Evolutionary conservation across 2,329 filamentous ascomycete genomes (phyloP), one percentile per base, ranked within the genome.

Genomic region (Thielaviopsis populi): DNA sequence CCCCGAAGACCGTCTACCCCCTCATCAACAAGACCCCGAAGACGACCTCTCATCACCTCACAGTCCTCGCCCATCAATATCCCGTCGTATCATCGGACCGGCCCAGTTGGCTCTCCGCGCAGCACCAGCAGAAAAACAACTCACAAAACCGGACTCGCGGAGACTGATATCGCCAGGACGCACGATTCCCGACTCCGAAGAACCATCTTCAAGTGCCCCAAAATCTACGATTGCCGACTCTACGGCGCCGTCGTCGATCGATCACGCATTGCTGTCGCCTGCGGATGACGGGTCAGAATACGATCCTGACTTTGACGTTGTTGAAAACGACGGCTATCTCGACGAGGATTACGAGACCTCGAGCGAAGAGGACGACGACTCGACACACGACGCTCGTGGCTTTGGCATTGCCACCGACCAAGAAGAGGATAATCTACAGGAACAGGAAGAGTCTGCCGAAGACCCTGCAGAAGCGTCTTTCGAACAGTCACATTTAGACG

Each of bases 101-200:
- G 3, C 42, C 3, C 42, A 46, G n/a, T 19, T 19, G 15, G 15
- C 42, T n/a, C 15, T 19, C 3, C 42, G 42, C 3, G 8, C 42
- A 46, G 42, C 42, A 46, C 42, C 15, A n/a, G 42, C n/a, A 19
- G 42, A 15, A 4, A n/a, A 46, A n/a, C 42, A n/a, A 6, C 15
- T 46, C n/a, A 3, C 27, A 37, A n/a, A 3, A 24, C 11, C 8
- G 11, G 61, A 46, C 10, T 27, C 22, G n/a, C 17, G 19, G 1
- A 43, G 22, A 24, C 42, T 33, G 37, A 37, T 24, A 11, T 37
- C 42, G 17, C 37, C 48, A 3, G 33, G 27, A 40, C 60, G 30
- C 2, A 58, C 69, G 7, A 67, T 73, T 22, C 70, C 70, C 37
- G 70, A 72, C 64, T 72, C 72, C 1, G 70, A 73, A 63, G 71